Percentiles rank a stretch among this genome's conserved stretches.
These are phyloP conservation scores for Pichia exigua DNA, from an alignment of 805 yeast genomes.

Conservation along the genomic window DNA sequence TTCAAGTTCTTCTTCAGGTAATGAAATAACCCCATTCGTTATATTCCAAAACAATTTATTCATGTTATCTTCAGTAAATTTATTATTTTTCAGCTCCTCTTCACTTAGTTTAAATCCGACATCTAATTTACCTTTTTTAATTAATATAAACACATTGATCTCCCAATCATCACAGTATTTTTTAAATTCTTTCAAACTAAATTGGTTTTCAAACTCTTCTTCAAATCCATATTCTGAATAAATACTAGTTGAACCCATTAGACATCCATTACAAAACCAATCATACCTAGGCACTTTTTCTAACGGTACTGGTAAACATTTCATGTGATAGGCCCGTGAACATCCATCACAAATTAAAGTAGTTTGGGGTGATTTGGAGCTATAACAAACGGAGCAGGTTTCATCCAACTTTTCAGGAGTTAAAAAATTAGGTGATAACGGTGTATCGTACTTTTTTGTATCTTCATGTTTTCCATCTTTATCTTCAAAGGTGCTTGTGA, in stretches of 20 bases:
- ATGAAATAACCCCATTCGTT: slow-evolving; percentile 13
- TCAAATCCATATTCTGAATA: slow-evolving; percentile 86
- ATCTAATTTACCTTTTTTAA: slow-evolving; percentile 9
- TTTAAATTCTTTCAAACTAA: slow-evolving; percentile 44
- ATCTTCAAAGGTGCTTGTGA: neutral
- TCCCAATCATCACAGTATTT: slow-evolving; percentile 42
- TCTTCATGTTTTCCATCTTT: neutral
- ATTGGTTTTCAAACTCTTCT: slow-evolving; percentile 47
- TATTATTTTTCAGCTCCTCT: slow-evolving; percentile 16
- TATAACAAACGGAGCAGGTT: slow-evolving; percentile 37
- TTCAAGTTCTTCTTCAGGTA: slow-evolving; percentile 22
- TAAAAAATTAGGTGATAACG: slow-evolving; percentile 4
- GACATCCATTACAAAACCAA: slow-evolving; percentile 81
- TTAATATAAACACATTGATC: slow-evolving; percentile 21
- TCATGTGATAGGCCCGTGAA: slow-evolving; percentile 56
- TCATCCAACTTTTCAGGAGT: slow-evolving; percentile 9
- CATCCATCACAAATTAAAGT: slow-evolving; percentile 70
- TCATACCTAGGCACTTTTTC: slow-evolving; percentile 43
- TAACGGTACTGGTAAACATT: slow-evolving; percentile 47
- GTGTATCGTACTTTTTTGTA: neutral
- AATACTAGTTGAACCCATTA: slow-evolving; percentile 44
- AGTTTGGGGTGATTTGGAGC: slow-evolving; percentile 35
- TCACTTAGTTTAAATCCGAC: slow-evolving; percentile 7
- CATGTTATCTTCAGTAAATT: slow-evolving; percentile 36
- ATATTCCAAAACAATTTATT: slow-evolving; percentile 64